Base-by-base conservation (phyloP, 2,329 filamentous ascomycete genomes). In the Pleomassaria siparia region DNA sequence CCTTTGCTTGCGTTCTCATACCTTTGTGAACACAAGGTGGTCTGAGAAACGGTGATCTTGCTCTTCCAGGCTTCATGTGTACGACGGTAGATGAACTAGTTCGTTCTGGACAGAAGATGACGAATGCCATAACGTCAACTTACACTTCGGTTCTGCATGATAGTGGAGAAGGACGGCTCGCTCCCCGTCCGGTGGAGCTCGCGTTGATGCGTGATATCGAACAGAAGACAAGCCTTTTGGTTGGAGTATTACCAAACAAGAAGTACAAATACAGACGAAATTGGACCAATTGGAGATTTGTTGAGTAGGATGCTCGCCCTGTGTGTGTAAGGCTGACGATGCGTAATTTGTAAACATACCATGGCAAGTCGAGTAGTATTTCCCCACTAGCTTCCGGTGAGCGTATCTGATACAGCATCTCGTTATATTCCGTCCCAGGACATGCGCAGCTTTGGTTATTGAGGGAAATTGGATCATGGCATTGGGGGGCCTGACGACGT, bases 401-500 rank as follows among this genome's bases (percentile, higher is more conserved):
- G 36, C 25, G 26, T n/a, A 29, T 12, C 21, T 26, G 33, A 33
- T 21, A 44, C 41, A 41, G 32, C 18, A 43, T 12, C 46, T 29
- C 24, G 46, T 42, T n/a, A n/a, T 26, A 44, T 37, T 22, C 28
- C 12, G 40, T 41, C 29, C 21, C n/a, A 12, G 11, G 20, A 44
- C 29, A 50, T 33, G 36, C 43, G 25, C 12, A 22, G 28, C 8
- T 16, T 7, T n/a, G 30, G 48, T 25, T 4, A 53, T 52, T 53
- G 48, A 48, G 36, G 25, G 44, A 18, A 11, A 4, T 12, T 12
- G 22, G 5, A 40, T 40, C 21, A 16, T 7, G 45, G 22, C 22
- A 47, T 47, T 48, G 46, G 44, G 35, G 37, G 45, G 42, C 46
- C 40, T 53, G 49, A 51, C 50, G 46, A 49, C 22, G 40, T 53